phyloP scores from a whole-genome alignment of 768 basidiomycete species.

The Hortiboletus flavorubellus region DNA sequence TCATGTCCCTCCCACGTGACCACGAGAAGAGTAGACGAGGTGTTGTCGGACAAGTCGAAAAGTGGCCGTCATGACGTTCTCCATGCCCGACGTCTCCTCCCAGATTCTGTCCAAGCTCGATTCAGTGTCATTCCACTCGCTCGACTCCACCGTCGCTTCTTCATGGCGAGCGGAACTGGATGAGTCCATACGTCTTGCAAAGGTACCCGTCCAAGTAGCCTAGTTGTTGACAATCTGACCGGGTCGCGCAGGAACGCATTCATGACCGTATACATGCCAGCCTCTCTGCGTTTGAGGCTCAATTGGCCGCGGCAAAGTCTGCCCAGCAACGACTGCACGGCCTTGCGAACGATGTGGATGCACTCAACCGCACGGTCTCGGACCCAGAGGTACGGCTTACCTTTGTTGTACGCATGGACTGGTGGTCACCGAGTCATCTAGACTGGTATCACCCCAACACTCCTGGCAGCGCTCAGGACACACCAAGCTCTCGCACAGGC shows the following conservation, averaged over 20 bases:
- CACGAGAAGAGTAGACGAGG: neutral
- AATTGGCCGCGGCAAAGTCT: conserved; percentile 58
- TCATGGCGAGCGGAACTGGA: conserved; percentile 76
- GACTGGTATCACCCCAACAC: conserved; percentile 64
- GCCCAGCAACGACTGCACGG: conserved; percentile 57
- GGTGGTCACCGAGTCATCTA: conserved; percentile 29
- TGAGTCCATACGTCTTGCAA: conserved; percentile 63
- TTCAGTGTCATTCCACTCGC: conserved; percentile 50
- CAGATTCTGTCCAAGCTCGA: conserved; percentile 69
- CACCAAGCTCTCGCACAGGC: conserved; percentile 67
- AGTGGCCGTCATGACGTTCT: conserved; percentile 60
- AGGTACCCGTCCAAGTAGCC: conserved; percentile 42
- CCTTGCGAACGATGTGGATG: conserved; percentile 52
- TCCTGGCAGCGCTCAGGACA: conserved; percentile 51
- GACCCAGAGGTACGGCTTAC: conserved; percentile 51
- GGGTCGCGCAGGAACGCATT: conserved; percentile 51
- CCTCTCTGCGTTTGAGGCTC: conserved; percentile 59
- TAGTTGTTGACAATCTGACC: conserved; percentile 2
- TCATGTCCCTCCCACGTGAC: conserved; percentile 20
- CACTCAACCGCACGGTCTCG: conserved; percentile 48
- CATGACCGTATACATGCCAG: conserved; percentile 70
- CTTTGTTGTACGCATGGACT: neutral
- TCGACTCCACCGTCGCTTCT: conserved; percentile 58
- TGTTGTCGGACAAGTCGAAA: neutral
- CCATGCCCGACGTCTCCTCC: conserved; percentile 72